Evolutionary conservation across 2,329 filamentous ascomycete genomes (phyloP).

Genomic region (Pseudogymnoascus sp.): DNA sequence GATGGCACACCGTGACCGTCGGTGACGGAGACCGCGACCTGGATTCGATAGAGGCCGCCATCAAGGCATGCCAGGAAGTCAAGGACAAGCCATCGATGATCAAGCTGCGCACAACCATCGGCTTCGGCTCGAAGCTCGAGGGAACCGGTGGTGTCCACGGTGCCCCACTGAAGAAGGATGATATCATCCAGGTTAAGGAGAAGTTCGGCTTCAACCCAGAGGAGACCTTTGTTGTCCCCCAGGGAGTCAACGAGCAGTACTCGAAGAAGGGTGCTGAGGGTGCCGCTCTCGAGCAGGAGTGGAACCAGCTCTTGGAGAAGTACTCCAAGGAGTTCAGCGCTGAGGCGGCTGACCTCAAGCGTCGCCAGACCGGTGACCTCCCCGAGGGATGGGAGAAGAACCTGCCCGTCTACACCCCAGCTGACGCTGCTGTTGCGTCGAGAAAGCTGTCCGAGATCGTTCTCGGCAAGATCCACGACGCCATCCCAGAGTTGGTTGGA

Average conservation of each 20-base stretch:
- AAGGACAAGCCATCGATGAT: slow-evolving; percentile 96
- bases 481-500: slow-evolving; percentile 83
- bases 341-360: slow-evolving; percentile 71
- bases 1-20: slow-evolving; percentile 86
- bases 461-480: slow-evolving; percentile 75
- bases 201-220: slow-evolving; percentile 96
- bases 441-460: slow-evolving; percentile 96
- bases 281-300: slow-evolving; percentile 84
- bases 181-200: slow-evolving; percentile 86
- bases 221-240: slow-evolving; percentile 84
- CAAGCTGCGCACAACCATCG: slow-evolving; percentile 95
- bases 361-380: slow-evolving; percentile 74
- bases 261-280: slow-evolving; percentile 77
- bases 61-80: slow-evolving; percentile 75
- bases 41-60: slow-evolving; percentile 76
- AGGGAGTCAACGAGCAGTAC: slow-evolving; percentile 90
- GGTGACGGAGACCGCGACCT: slow-evolving; percentile 84
- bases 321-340: slow-evolving; percentile 71
- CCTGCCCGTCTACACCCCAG: slow-evolving; percentile 82
- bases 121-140: slow-evolving; percentile 86
- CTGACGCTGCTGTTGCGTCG: slow-evolving; percentile 77
- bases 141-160: slow-evolving; percentile 96
- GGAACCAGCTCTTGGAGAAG: slow-evolving; percentile 87
- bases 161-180: slow-evolving; percentile 88
- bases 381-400: slow-evolving; percentile 94